Base-by-base conservation (phyloP, 805 yeast species). In the Candida tammaniensis region DNA sequence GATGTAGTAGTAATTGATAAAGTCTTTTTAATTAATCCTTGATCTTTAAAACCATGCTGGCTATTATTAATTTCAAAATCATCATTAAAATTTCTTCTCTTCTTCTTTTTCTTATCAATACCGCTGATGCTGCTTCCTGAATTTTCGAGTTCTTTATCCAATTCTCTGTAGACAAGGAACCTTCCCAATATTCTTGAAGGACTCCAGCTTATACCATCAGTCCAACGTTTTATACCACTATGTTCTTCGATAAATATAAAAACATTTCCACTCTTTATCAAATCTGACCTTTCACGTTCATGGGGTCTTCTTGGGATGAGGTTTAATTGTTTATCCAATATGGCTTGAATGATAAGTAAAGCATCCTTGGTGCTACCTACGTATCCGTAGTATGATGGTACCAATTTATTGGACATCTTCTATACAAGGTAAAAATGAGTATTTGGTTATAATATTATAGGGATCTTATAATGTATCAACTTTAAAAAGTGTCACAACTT, bases 161-260 rank as follows among this genome's bases (percentile, higher is more conserved):
- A 48, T 35, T 88, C 94, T 17, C 95, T 74, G 57, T 89, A 89
- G 8, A 89, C 80, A 21, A 89, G 64, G 48, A 89, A 89, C 39
- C 93, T 70, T 5, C 95, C 95, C 17, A 87, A 68, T 24, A 89
- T 87, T 31, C 97, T 68, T 2, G 94, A 82, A 0, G 97, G 96
- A 2, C 89, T 79, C 98, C 98, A 89, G 10, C 89, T 69, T 10
- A 86, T 76, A n/a, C 96, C 96, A 52, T 89, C 98, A 1, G 98
- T 89, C 98, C 98, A 89, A 39, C 98, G 70, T 54, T 84, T 85
- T 40, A 89, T 88, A 3, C 91, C 88, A 0, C 89, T 79, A 9
- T 74, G 66, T 46, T 83, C 86, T 57, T 89, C 96, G 30, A 82
- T 75, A 51, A 89, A 88, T 1, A 91, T 86, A 58, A 89, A 88